Base-by-base conservation (phyloP, 306 rosid species). In the Ammopiptanthus mongolicus region DNA sequence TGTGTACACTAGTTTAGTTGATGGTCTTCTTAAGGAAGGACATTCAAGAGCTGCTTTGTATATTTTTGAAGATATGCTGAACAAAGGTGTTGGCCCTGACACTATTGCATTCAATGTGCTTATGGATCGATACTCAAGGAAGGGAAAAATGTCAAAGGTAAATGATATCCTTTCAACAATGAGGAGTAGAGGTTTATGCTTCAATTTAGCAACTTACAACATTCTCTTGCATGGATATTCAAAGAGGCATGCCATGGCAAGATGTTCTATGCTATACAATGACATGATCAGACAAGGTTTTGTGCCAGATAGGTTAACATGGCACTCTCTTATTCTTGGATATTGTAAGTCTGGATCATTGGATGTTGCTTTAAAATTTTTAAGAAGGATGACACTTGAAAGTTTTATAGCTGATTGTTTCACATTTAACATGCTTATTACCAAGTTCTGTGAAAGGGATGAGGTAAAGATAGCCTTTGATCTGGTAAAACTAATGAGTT, bases 161-260 rank as follows among this genome's bases (percentile, higher is more conserved):
- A 75, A 71, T 65, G 75, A 71, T 69, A 81, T 91, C 33, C 59
- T 86, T 81, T 86, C 91, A 58, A 61, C 78, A 47, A 87, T 89
- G 89, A 82, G 72, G 74, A 81, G 79, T 48, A 84, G 76, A 60
- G 65, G 34, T 68, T 58, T 89, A 69, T 14, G 59, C 63, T 91
- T 88, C 76, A 84, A 69, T 81, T 74, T 89, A 84, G 73, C 85
- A 55, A 85, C 95, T 19, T 91, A 79, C 81, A 91, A 91, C 51
- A 91, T 87, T 83, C 89, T 91, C 61, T 63, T 91, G 80, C 97
- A 84, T 87, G 92, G 88, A 55, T 81, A 82, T 84, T 86, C 95
- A 28, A 91, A 85, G 82, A 81, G 82, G 75, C 74, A 31, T 25
- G 87, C 25, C 37, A 31, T 86, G 70, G 18, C 64, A 53, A 36